Conservation (phyloP, 495 filamentous ascomycete species). For the Stereocaulon alpinum region DNA sequence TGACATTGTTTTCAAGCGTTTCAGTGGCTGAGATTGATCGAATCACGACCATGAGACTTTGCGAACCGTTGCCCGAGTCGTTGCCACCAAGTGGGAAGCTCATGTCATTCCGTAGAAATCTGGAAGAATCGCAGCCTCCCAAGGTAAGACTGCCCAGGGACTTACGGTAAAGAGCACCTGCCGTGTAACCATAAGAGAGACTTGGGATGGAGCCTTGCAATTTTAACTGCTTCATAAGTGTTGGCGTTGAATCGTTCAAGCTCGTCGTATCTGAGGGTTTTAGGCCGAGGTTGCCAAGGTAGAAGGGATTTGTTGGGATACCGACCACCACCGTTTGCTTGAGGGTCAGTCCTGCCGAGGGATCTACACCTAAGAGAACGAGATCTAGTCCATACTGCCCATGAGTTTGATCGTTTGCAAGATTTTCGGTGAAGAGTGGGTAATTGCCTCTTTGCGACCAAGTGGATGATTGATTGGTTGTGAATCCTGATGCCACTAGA, state of each 20-base stretch:
- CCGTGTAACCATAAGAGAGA: constrained; percentile 44
- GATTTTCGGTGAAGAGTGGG: constrained; percentile 29
- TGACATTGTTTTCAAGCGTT: constrained; percentile 7
- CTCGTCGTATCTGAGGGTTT: constrained; percentile 37
- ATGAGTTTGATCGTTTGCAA: constrained; percentile 33
- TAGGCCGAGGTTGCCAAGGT: constrained; percentile 40
- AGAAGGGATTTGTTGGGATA: constrained; percentile 34
- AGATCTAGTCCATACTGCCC: constrained; percentile 40
- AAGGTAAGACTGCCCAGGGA: constrained; percentile 44
- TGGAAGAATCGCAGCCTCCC: constrained; percentile 46
- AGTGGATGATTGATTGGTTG: constrained; percentile 34
- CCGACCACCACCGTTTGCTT: constrained; percentile 38
- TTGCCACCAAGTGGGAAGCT: constrained; percentile 39
- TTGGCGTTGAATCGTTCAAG: constrained; percentile 32
- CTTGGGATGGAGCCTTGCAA: constrained; percentile 38
- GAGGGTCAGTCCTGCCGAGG: constrained; percentile 29
- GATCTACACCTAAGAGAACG: constrained; percentile 33
- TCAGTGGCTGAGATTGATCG: constrained; percentile 30
- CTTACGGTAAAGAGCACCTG: constrained; percentile 38
- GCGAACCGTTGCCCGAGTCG: constrained; percentile 34
- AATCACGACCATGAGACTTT: constrained; percentile 38
- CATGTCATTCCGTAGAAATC: constrained; percentile 39
- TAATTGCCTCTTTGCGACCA: constrained; percentile 33
- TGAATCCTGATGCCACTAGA: constrained; percentile 12
- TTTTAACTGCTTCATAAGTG: constrained; percentile 38